Base-by-base conservation (phyloP, 352 stramenopile genomes). In the Globisporangium lucens region DNA sequence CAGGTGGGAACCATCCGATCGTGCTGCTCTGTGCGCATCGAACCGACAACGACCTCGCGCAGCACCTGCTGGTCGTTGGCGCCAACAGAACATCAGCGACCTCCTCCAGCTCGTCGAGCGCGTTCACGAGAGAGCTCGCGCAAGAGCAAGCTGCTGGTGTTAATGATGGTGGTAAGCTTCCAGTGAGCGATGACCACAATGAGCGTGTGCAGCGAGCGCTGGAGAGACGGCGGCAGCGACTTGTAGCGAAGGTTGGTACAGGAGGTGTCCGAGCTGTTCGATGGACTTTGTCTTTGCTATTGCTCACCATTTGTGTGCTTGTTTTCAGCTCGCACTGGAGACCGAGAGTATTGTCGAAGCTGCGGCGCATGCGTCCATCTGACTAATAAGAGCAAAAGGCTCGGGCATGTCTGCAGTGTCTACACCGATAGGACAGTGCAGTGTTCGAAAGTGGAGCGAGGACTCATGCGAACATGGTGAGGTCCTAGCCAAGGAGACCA, bases 1-100 rank as follows among this genome's bases (percentile, higher is more conserved):
- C 29, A 87, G 78, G 79, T n/a, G 72, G 72, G 7, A 83, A 79
- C 63, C 75, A 87, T 29, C 80, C 84, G 13, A 80, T 93, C 49
- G 77, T 90, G 38, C 66, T 91, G 49, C 78, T 93, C 13, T 83
- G 74, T 56, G 79, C 79, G 13, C 71, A 78, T n/a, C 72, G 76
- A 63, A 73, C 75, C 4, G 79, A 81, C 38, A 67, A 84, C n/a
- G 72, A 83, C 22, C 61, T 77, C 15, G 58, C 71, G 12, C 66
- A 66, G 49, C 59, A 71, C 33, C 49, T 65, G 27, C 20, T 67
- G 55, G 29, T 64, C 4, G 15, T 30, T 56, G 29, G 41, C 7
- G 2, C 33, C 17, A 33, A 3, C 9, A 59, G 5, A 10, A 15
- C 2, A 30, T 35, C n/a, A 27, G 22, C 10, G 7, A 38, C 12